These are phyloP conservation scores for Microglena sp. DNA, from an alignment of 139 green algal genomes.

Conservation along the genomic window DNA sequence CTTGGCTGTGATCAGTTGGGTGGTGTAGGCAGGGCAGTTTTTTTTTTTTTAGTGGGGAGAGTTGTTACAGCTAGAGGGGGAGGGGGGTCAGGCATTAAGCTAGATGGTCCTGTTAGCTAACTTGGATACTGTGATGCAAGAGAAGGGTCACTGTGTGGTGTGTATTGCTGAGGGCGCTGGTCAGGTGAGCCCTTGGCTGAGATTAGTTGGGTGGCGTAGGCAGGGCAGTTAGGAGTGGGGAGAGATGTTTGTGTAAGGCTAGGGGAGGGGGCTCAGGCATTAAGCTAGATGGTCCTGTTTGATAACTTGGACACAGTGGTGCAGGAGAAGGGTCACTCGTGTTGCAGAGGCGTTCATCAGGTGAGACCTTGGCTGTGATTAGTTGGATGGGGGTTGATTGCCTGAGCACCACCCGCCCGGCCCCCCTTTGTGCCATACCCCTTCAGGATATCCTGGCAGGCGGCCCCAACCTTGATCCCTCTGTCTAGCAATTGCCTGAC, in stretches of 20 bases:
- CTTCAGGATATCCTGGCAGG: too few relatives aligned
- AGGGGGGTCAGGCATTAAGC: slow-evolving; percentile 65
- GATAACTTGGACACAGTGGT: slow-evolving; percentile 58
- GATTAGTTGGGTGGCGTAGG: background rate
- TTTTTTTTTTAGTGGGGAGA: too few relatives aligned
- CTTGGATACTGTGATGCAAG: slow-evolving; percentile 60
- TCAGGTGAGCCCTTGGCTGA: slow-evolving; percentile 32
- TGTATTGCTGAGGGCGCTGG: slow-evolving; percentile 63
- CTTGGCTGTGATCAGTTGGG: background rate
- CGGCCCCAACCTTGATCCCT: too few relatives aligned
- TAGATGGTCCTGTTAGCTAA: slow-evolving; percentile 10
- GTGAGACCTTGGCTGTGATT: slow-evolving; percentile 16
- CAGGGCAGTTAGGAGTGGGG: too few relatives aligned
- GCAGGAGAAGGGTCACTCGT: slow-evolving; percentile 69
- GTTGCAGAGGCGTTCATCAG: slow-evolving; percentile 58
- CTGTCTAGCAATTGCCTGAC: too few relatives aligned
- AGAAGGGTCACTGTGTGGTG: slow-evolving; percentile 71
- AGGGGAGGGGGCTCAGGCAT: slow-evolving; percentile 65
- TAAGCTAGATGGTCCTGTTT: too few relatives aligned
- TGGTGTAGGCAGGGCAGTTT: background rate
- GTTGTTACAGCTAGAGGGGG: slow-evolving; percentile 66
- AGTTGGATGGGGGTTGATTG: too few relatives aligned
- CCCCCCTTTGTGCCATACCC: too few relatives aligned
- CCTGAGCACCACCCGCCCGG: too few relatives aligned
- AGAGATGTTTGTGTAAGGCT: slow-evolving; percentile 68